A percentile compares a stretch with the other conserved stretches of the same genome.
phyloP scores from a whole-genome alignment of 352 stramenopile genomes.

The Globisporangium heterothallicum region DNA sequence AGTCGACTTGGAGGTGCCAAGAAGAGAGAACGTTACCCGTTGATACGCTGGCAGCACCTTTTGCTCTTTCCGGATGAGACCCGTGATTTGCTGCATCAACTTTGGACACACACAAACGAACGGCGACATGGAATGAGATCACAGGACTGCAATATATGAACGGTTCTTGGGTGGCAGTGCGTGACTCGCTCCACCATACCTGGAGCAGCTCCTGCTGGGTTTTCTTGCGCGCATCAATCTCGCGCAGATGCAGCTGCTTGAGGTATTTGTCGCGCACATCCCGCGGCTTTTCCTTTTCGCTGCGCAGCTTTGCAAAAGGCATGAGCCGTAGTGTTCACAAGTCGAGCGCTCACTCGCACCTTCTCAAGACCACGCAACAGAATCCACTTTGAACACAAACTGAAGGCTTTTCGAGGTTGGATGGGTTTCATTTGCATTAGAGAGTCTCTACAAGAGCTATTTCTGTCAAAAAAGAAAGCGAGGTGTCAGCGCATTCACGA shows the following conservation, averaged over 20 bases:
- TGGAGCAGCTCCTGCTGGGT: constrained; percentile 35
- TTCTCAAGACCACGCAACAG: no score
- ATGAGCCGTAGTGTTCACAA: no score
- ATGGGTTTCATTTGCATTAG: no score
- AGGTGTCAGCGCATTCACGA: no score
- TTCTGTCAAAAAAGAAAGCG: no score
- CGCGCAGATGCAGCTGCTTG: constrained; percentile 29
- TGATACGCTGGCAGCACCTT: constrained; percentile 43
- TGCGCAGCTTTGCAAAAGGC: constrained; percentile 13
- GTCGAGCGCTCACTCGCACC: no score
- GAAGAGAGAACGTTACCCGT: constrained; percentile 23
- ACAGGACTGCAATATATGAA: no score
- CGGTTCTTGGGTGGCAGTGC: background rate
- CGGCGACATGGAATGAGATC: no score
- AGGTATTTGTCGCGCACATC: constrained; percentile 39
- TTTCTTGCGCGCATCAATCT: constrained; percentile 27
- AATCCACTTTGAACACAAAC: no score
- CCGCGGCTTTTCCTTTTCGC: constrained; percentile 27
- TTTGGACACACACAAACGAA: no score
- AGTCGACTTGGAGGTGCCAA: background rate
- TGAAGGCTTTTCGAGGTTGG: no score
- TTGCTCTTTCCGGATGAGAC: constrained; percentile 53
- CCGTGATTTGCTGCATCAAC: constrained; percentile 69
- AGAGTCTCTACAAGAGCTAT: no score
- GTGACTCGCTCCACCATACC: constrained; percentile 17